phyloP scores from a whole-genome alignment of 192 early-diverging fungal genomes.

The Podila verticillata region DNA sequence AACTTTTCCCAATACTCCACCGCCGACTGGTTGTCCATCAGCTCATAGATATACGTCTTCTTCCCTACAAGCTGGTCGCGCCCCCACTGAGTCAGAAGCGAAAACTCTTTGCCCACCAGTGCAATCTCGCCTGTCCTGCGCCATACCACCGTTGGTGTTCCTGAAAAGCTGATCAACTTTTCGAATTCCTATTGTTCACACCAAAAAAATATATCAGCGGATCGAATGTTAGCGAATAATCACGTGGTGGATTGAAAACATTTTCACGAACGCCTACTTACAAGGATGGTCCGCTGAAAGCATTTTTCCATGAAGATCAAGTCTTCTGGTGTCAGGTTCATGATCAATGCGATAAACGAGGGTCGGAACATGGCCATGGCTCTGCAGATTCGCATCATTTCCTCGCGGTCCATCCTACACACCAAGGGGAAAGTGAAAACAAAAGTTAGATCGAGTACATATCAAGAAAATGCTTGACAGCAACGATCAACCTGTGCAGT shows the following conservation, averaged over 20 bases:
- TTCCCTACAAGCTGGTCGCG: conserved; percentile 82
- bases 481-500: too few relatives aligned
- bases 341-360: conserved; percentile 89
- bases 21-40: conserved; percentile 91
- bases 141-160: conserved; percentile 97
- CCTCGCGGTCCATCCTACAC: conserved; percentile 80
- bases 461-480: neutral
- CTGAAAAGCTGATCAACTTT: conserved; percentile 92
- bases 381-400: conserved; percentile 86
- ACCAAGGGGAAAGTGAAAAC: neutral
- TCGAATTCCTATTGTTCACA: conserved; percentile 96
- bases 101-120: conserved; percentile 95
- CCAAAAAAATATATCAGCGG: conserved; percentile 91
- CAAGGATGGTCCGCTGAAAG: conserved; percentile 88
- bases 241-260: too few relatives aligned
- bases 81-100: conserved; percentile 89
- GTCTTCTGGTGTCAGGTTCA: conserved; percentile 92
- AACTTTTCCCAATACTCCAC: conserved; percentile 96
- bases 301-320: conserved; percentile 96
- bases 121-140: conserved; percentile 96
- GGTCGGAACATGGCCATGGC: conserved; percentile 88
- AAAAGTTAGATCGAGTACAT: neutral
- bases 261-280: conserved; percentile 20
- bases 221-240: conserved; percentile 76
- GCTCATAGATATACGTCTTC: conserved; percentile 84